A percentile compares a stretch with the other conserved stretches of the same genome.
phyloP scores from a whole-genome alignment of 2,329 filamentous ascomycete species.

The Mariannaea sp. region DNA sequence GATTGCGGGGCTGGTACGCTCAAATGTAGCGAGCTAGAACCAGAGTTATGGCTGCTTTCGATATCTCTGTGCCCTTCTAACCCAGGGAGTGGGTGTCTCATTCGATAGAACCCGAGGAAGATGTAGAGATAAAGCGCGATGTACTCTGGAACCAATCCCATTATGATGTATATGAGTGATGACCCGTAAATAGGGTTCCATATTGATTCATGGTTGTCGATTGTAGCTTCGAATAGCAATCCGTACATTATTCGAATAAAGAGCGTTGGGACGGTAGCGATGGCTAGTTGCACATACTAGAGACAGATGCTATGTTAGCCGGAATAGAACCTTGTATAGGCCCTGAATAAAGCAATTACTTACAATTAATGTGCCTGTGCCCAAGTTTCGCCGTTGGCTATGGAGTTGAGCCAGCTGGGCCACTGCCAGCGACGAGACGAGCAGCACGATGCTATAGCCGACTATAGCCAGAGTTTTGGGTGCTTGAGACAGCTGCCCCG shows the following conservation, averaged over 20 bases:
- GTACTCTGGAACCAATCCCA: conserved; percentile 9
- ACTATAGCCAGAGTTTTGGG: not conserved
- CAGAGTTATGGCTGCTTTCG: not conserved
- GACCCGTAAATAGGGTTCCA: conserved; percentile 11
- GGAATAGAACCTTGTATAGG: no score
- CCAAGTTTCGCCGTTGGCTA: not conserved
- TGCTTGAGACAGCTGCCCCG: not conserved
- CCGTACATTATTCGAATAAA: conserved; percentile 1
- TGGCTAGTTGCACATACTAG: conserved; percentile 5
- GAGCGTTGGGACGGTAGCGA: not conserved
- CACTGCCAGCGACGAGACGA: not conserved
- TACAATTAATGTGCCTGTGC: conserved; percentile 2
- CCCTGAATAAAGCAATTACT: not conserved
- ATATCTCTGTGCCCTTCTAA: not conserved
- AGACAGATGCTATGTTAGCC: not conserved
- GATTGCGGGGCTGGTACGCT: no score
- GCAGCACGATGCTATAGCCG: not conserved
- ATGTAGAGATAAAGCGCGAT: not conserved
- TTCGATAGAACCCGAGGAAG: conserved; percentile 4
- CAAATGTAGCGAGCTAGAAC: not conserved
- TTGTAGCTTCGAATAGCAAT: conserved; percentile 6
- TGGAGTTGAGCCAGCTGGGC: conserved; percentile 3
- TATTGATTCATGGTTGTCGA: not conserved
- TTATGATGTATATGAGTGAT: not conserved
- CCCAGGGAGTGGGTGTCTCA: not conserved